phyloP scores from a whole-genome alignment of 352 stramenopile species.

The Globisporangium iwayamae region DNA sequence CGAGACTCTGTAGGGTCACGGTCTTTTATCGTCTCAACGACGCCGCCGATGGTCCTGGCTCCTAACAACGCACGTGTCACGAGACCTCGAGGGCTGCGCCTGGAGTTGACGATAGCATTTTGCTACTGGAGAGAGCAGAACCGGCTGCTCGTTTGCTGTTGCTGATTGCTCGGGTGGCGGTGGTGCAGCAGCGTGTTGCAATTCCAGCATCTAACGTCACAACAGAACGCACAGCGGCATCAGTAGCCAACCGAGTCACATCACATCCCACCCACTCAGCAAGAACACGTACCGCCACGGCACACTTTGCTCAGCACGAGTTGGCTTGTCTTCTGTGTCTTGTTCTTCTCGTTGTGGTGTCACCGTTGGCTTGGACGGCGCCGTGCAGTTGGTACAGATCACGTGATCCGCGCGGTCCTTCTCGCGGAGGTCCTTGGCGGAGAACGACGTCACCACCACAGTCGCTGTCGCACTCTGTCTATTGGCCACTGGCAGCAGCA shows the following conservation, averaged over 20 bases:
- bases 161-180: not conserved
- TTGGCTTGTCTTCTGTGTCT: not conserved
- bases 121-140: constrained; percentile 4
- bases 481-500: constrained; percentile 3
- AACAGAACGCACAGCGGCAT: not conserved
- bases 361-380: constrained; percentile 3
- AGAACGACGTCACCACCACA: constrained; percentile 10
- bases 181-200: constrained; percentile 2
- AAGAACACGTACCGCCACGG: not conserved
- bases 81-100: too few relatives aligned
- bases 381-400: constrained; percentile 8
- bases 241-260: not conserved
- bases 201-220: constrained; percentile 2
- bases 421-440: not conserved
- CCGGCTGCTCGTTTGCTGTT: not conserved
- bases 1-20: too few relatives aligned
- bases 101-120: too few relatives aligned
- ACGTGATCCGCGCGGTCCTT: constrained; percentile 1
- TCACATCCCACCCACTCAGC: not conserved
- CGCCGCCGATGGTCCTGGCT: too few relatives aligned
- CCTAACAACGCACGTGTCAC: too few relatives aligned
- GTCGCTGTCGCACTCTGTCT: not conserved
- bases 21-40: too few relatives aligned
- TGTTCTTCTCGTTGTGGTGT: not conserved
- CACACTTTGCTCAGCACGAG: not conserved